Evolutionary conservation across 2,329 filamentous ascomycete genomes (phyloP).

Genomic region (Xylaria sp.): DNA sequence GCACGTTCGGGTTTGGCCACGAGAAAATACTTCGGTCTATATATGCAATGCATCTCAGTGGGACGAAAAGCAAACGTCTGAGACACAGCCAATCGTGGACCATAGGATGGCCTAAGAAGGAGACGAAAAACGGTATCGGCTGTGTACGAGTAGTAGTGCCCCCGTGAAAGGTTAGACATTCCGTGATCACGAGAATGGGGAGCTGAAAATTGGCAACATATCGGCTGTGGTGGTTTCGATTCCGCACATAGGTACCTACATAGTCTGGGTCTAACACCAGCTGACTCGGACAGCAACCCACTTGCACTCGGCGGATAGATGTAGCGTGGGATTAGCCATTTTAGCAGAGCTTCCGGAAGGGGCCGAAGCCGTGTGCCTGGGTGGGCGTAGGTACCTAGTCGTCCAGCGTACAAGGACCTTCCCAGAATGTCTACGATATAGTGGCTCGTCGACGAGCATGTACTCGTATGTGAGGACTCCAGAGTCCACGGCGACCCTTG

Average conservation of each 20-base stretch:
- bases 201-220: neutral
- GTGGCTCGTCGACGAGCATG: too few relatives aligned
- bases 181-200: neutral
- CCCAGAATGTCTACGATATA: too few relatives aligned
- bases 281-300: neutral
- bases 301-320: neutral
- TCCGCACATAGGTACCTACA: neutral
- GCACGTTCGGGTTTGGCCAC: constrained; percentile 1
- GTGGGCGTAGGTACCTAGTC: too few relatives aligned
- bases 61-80: neutral
- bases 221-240: too few relatives aligned
- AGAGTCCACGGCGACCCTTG: neutral
- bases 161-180: neutral
- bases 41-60: neutral
- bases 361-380: neutral
- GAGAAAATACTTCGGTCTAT: neutral
- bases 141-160: neutral
- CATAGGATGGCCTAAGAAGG: neutral
- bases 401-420: too few relatives aligned
- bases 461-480: too few relatives aligned
- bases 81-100: neutral
- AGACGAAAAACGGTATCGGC: neutral
- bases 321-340: neutral
- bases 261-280: neutral
- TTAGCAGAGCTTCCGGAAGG: neutral